Evolutionary conservation across 2,329 filamentous ascomycete species (phyloP).

Genomic region (Verticillium dahliae): DNA sequence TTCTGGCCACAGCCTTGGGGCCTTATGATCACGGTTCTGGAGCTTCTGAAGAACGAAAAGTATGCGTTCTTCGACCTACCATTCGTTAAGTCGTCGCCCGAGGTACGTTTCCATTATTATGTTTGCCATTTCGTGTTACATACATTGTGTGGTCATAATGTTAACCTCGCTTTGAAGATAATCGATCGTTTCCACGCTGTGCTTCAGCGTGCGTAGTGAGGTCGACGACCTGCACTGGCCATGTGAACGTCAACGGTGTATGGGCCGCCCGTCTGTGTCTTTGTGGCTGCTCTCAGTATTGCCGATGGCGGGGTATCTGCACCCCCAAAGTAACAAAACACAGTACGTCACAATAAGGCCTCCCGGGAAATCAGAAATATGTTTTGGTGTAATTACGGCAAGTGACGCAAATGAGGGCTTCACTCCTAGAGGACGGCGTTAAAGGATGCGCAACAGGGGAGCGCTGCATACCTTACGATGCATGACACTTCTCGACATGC

Average conservation of each 20-base stretch:
- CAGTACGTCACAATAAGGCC: too few relatives aligned
- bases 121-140: neutral
- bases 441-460: neutral
- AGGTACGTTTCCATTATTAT: constrained; percentile 49
- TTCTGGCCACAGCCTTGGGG: constrained; percentile 96
- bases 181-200: constrained; percentile 12
- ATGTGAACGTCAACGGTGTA: neutral
- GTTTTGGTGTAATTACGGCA: neutral
- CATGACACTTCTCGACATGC: neutral
- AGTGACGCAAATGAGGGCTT: neutral
- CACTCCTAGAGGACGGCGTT: neutral
- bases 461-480: neutral
- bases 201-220: constrained; percentile 1
- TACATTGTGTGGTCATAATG: neutral
- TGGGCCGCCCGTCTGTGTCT: too few relatives aligned
- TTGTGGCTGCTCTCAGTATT: too few relatives aligned
- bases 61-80: constrained; percentile 90
- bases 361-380: too few relatives aligned
- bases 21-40: constrained; percentile 77
- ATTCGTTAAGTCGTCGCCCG: constrained; percentile 83
- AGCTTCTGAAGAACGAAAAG: constrained; percentile 84
- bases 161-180: neutral
- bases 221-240: neutral
- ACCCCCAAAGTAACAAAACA: too few relatives aligned
- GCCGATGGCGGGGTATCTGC: too few relatives aligned